phyloP scores from a whole-genome alignment of 768 basidiomycete species.

The Termitomyces sp. region DNA sequence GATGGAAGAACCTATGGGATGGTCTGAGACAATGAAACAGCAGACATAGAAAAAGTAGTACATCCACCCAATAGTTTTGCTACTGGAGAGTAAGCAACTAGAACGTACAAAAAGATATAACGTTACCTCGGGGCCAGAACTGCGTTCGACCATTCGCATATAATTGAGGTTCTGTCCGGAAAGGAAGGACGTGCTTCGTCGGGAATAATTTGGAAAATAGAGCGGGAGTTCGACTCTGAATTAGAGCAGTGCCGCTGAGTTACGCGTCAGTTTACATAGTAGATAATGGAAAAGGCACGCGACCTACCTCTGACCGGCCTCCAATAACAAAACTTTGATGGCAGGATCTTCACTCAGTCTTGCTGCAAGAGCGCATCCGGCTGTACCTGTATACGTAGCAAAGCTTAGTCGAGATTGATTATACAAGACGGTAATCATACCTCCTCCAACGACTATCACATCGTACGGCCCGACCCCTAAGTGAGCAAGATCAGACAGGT shows the following conservation, averaged over 20 bases:
- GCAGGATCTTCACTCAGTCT: conserved; percentile 49
- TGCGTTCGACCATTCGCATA: conserved; percentile 36
- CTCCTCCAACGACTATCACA: conserved; percentile 50
- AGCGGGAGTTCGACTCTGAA: conserved; percentile 33
- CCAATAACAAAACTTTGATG: conserved; percentile 47
- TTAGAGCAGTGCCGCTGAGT: conserved; percentile 35
- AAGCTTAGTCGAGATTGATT: background rate
- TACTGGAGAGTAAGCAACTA: conserved; percentile 16
- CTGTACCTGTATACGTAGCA: conserved; percentile 42
- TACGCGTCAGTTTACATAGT: background rate
- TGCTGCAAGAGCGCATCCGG: conserved; percentile 55
- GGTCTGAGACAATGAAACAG: background rate
- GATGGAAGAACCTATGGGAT: conserved; percentile 50
- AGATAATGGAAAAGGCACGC: background rate
- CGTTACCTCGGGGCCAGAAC: conserved; percentile 60
- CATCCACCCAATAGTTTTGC: conserved; percentile 67
- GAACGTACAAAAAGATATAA: background rate
- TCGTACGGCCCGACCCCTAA: conserved; percentile 32
- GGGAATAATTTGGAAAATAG: conserved; percentile 33
- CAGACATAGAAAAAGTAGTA: conserved; percentile 24
- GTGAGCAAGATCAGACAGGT: conserved; percentile 19
- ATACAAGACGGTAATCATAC: conserved; percentile 17
- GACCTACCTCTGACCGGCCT: conserved; percentile 52
- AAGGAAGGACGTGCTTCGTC: conserved; percentile 39
- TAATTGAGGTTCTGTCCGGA: conserved; percentile 51